phyloP scores from a whole-genome alignment of 306 rosid genomes.

The Phaseolus lunatus region DNA sequence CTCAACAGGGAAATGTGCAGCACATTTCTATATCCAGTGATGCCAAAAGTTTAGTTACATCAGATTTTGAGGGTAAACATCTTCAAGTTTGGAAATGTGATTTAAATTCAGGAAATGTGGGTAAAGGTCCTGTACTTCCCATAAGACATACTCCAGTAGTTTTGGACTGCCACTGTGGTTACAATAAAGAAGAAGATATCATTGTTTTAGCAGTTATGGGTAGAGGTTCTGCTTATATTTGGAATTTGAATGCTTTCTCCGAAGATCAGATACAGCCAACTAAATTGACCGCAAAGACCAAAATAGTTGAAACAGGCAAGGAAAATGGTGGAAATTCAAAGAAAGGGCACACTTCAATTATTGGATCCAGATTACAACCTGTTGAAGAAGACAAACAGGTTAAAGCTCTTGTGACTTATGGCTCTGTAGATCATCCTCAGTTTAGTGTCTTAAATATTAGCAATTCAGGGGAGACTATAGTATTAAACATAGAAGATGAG shows the following conservation, averaged over 20 bases:
- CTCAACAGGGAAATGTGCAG: conserved; percentile 47
- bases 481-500: conserved; percentile 41
- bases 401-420: conserved; percentile 53
- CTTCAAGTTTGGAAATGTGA: conserved; percentile 68
- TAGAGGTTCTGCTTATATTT: conserved; percentile 50
- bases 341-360: conserved; percentile 46
- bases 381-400: conserved; percentile 48
- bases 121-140: conserved; percentile 58
- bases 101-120: conserved; percentile 49
- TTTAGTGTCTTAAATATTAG: conserved; percentile 48
- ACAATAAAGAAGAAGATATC: conserved; percentile 50
- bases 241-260: conserved; percentile 51
- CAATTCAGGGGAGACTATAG: conserved; percentile 45
- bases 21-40: conserved; percentile 55
- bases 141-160: conserved; percentile 55
- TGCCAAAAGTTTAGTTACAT: conserved; percentile 58
- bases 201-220: conserved; percentile 53
- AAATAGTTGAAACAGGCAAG: conserved; percentile 41
- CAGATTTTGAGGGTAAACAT: conserved; percentile 54
- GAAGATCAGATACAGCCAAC: conserved; percentile 51
- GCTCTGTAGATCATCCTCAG: conserved; percentile 61
- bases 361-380: conserved; percentile 56
- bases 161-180: conserved; percentile 54
- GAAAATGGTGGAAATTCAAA: conserved; percentile 50
- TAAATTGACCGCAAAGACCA: conserved; percentile 47